Evolutionary conservation across 176 grass and related monocot genomes (phyloP), one percentile per base, ranked within the genome.

Genomic region (Cenchrus fungigraminus): DNA sequence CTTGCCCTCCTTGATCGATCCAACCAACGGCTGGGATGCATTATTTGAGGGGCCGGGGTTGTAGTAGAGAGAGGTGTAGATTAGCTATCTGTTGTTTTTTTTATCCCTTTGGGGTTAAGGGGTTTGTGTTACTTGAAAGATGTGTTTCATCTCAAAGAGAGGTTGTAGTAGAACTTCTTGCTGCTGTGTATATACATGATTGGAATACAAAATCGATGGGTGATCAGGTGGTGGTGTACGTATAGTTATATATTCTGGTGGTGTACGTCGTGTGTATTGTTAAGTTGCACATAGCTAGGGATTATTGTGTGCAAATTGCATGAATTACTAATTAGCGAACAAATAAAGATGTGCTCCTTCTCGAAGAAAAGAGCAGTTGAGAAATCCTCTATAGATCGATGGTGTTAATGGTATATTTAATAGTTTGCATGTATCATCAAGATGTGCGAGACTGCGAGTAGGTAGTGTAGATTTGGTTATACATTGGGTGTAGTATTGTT

Each of bases 111-210:
- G n/a, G 60, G 69, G 32, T 45, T 43, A 16, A 61, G 56, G 68
- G 62, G 47, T 79, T 82, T 77, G 88, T 89, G 57, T 25, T 50
- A 20, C 50, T 70, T 50, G 52, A 83, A 66, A 57, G 31, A 9
- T 70, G 68, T 79, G 74, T 53, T 73, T 83, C 66, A 71, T 86
- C 79, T 79, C 50, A 66, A 78, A 47, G 73, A 86, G 79, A 73
- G n/a, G 59, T 12, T 17, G 15, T 84, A 84, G 32, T n/a, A n/a
- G n/a, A 68, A 91, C 32, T 76, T 68, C 4, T 61, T 70, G 54
- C 55, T 76, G 47, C 50, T 68, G 28, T 56, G 9, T 69, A 19
- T 78, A 49, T 68, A 52, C 45, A 91, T 76, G 62, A 61, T 62
- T 59, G 10, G 43, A 53, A 75, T 87, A 74, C 28, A 76, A 37